Conservation (phyloP, 2,329 filamentous ascomycete genomes). For the Aspergillus niger region DNA sequence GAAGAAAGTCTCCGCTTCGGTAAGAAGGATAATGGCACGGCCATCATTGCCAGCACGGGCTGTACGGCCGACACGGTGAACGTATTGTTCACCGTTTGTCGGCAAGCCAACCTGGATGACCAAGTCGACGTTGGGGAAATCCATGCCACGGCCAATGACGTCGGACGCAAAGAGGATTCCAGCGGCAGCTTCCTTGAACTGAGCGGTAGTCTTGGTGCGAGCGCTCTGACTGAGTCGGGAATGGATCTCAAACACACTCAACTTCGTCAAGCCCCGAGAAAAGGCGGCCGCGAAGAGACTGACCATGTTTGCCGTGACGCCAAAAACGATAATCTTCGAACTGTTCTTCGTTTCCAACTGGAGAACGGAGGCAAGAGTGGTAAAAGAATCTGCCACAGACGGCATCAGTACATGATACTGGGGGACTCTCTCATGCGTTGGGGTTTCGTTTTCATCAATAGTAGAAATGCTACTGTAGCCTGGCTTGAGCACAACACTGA, state of each 20-base stretch:
- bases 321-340: conserved; percentile 59
- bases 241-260: conserved; percentile 66
- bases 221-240: conserved; percentile 69
- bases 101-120: conserved; percentile 55
- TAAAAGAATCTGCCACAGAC: conserved; percentile 48
- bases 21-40: conserved; percentile 57
- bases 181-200: conserved; percentile 36
- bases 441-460: conserved; percentile 72
- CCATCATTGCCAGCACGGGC: conserved; percentile 59
- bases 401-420: conserved; percentile 52
- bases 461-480: conserved; percentile 88
- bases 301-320: conserved; percentile 69
- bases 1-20: conserved; percentile 56
- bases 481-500: conserved; percentile 59
- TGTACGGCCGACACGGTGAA: conserved; percentile 62
- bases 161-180: conserved; percentile 56
- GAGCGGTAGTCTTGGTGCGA: conserved; percentile 62
- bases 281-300: conserved; percentile 63
- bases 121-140: conserved; percentile 53
- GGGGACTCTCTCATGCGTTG: conserved; percentile 64
- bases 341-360: conserved; percentile 31
- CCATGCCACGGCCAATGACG: conserved; percentile 52
- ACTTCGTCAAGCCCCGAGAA: conserved; percentile 35
- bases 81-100: conserved; percentile 52
- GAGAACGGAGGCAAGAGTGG: conserved; percentile 48